A percentile compares a stretch with the other conserved stretches of the same genome.
phyloP scores from a whole-genome alignment of 2,329 filamentous ascomycete genomes.

The Cercospora sesami region DNA sequence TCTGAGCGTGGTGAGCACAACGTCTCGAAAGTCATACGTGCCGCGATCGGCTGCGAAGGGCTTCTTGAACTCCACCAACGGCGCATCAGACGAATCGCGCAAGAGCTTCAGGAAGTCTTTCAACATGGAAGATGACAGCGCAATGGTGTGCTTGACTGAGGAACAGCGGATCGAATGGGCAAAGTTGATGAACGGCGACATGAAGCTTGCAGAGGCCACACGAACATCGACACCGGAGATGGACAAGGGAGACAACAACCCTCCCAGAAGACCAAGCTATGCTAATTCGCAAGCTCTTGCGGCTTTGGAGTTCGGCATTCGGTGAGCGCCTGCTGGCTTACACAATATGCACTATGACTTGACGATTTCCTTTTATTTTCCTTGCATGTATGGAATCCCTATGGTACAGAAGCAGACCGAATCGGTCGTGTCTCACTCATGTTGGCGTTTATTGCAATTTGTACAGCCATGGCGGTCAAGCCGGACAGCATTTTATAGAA shows the following conservation, averaged over 20 bases:
- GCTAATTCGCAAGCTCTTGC: constrained; percentile 33
- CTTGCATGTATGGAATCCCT: background rate
- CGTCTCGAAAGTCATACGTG: constrained; percentile 27
- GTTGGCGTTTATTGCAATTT: background rate
- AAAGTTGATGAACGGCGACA: constrained; percentile 27
- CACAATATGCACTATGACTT: background rate
- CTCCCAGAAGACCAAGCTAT: constrained; percentile 14
- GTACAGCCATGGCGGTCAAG: background rate
- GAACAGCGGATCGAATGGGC: constrained; percentile 35
- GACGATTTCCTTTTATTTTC: background rate
- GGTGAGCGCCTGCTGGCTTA: constrained; percentile 34
- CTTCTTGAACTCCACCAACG: constrained; percentile 31
- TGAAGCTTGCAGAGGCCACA: constrained; percentile 18
- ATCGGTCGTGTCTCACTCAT: background rate
- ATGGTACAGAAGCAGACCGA: background rate
- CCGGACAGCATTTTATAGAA: background rate
- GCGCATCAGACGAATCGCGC: constrained; percentile 23
- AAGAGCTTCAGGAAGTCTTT: constrained; percentile 27
- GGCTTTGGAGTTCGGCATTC: constrained; percentile 32
- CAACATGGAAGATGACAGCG: constrained; percentile 25
- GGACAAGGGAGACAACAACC: constrained; percentile 8
- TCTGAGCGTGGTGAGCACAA: constrained; percentile 25
- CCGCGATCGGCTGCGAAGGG: constrained; percentile 30
- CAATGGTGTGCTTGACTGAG: constrained; percentile 31
- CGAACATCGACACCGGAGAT: constrained; percentile 13